Conservation (phyloP, 148 eudicot species). For the Fagopyrum tataricum region DNA sequence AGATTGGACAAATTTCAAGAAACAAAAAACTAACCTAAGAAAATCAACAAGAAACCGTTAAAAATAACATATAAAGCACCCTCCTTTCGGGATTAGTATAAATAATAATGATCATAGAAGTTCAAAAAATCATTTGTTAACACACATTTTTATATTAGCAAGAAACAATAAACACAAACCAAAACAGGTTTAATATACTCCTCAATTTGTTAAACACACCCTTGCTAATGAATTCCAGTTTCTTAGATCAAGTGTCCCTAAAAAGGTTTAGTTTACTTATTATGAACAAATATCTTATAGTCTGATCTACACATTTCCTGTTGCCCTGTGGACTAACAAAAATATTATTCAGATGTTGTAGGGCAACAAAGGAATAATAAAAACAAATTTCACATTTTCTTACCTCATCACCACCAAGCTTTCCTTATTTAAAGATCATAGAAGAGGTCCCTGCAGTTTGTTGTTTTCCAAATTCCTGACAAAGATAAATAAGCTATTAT, state of each 20-base stretch:
- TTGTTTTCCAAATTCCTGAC: slow-evolving; percentile 73
- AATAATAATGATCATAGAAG: no score
- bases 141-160: no score
- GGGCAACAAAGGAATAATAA: neutral
- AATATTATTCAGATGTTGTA: slow-evolving; percentile 11
- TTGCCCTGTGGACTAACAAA: slow-evolving; percentile 35
- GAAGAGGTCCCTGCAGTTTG: slow-evolving; percentile 60
- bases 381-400: neutral
- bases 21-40: no score
- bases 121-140: no score
- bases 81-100: no score
- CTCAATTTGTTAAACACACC: no score
- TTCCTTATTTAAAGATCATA: slow-evolving; percentile 49
- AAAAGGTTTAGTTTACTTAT: neutral
- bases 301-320: slow-evolving; percentile 46
- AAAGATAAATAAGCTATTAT: neutral
- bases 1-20: no score
- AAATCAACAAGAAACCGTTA: no score
- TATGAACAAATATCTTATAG: neutral
- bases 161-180: no score
- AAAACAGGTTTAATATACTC: no score
- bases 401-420: slow-evolving; percentile 63
- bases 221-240: slow-evolving; percentile 52
- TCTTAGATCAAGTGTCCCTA: slow-evolving; percentile 36
- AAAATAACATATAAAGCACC: no score